Base-by-base conservation (phyloP, 495 filamentous ascomycete species). In the Penicillium simplicissimum region DNA sequence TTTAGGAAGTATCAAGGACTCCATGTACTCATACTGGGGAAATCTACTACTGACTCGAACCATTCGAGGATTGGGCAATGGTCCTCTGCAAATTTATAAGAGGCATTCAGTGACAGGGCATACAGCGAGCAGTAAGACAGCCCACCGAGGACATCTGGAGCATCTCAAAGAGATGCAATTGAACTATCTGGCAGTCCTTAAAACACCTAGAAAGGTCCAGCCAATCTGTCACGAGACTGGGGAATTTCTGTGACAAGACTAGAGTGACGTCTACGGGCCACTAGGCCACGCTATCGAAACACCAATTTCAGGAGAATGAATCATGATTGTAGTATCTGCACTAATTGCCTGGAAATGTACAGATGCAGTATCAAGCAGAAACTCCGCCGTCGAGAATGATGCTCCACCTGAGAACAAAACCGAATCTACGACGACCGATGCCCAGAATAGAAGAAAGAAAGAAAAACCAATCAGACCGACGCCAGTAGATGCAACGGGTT, bases 401-500 rank as follows among this genome's bases (percentile, higher is more conserved):
- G 51, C 51, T 53, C 33, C 35, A 33, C n/a, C 8, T 35, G 49
- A 33, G 17, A 37, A 14, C 21, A 23, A 43, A 11, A 33, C 14
- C 21, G 35, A 53, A 66, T 25, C 58, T 55, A 55, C 48, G 59
- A 56, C 52, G 34, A 55, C 51, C 43, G 23, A 58, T 63, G 42
- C 55, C 59, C 40, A 38, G 17, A 15, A n/a, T 10, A 13, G 21
- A 10, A 8, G 53, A 42, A 55, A 55, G 10, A 64, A 54, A 45
- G 28, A 59, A 70, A 70, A 59, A 47, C 58, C 57, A 64, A 60
- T 23, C 59, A 67, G 52, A 65, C 53, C 54, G 62, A 70, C 64
- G 66, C 68, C 67, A 58, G 33, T 49, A 66, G 56, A 71, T 71
- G 69, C 69, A 69, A 67, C 52, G 51, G 58, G 43, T 23, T 59